These are phyloP conservation scores for Gymnopilus dilepis DNA, from an alignment of 768 basidiomycete genomes.

Conservation along the genomic window DNA sequence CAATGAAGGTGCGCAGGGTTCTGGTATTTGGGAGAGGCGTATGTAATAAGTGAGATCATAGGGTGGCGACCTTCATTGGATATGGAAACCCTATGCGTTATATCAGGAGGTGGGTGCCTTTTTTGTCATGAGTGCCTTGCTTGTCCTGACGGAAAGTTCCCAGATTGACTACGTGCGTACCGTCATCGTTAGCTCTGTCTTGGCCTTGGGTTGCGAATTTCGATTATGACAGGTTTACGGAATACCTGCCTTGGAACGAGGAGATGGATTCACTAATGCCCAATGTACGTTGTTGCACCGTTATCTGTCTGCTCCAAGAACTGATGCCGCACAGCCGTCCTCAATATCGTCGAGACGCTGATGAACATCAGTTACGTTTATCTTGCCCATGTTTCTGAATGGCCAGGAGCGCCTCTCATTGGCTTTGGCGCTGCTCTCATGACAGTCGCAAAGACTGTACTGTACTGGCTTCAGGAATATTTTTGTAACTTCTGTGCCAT, in stretches of 20 bases:
- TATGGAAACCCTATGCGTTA: conserved; percentile 83
- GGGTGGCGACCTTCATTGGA: conserved; percentile 91
- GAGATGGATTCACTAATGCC: conserved; percentile 84
- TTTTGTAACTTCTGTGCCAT: conserved; percentile 74
- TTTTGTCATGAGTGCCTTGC: conserved; percentile 36
- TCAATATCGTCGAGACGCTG: conserved; percentile 82
- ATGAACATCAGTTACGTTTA: conserved; percentile 80
- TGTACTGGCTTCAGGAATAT: conserved; percentile 86
- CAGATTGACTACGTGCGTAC: conserved; percentile 43
- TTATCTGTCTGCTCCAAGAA: background rate
- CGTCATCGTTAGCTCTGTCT: background rate
- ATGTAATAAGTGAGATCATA: conserved; percentile 19
- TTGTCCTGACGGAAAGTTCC: background rate
- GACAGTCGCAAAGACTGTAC: conserved; percentile 84
- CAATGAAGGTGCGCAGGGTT: conserved; percentile 58
- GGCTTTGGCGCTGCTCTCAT: conserved; percentile 76
- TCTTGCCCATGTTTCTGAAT: conserved; percentile 63
- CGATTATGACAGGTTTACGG: conserved; percentile 69
- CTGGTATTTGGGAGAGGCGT: background rate
- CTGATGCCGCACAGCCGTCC: conserved; percentile 54
- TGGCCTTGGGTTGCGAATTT: background rate
- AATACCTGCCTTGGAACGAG: conserved; percentile 59
- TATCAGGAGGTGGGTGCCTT: conserved; percentile 65
- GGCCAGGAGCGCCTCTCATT: conserved; percentile 72
- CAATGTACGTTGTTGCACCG: conserved; percentile 60